Evolutionary conservation across 225 moss, liverwort and hornwort species (phyloP).

Genomic region (Physcomitrium patens): DNA sequence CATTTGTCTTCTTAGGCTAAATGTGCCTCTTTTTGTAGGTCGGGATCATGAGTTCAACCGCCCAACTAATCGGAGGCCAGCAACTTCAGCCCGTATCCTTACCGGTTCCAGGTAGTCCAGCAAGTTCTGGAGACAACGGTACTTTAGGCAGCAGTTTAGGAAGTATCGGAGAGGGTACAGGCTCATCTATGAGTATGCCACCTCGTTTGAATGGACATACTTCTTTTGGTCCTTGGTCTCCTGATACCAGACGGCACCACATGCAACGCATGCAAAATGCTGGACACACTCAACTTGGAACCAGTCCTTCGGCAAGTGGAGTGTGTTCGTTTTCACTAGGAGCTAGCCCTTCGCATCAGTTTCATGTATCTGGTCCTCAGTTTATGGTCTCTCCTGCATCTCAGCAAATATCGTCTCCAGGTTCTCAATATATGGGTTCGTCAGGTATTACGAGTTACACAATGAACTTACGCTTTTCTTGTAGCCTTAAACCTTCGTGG

Average conservation of each 20-base stretch:
- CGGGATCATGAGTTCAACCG: constrained; percentile 38
- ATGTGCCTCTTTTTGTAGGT: constrained; percentile 36
- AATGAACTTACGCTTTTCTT: background rate
- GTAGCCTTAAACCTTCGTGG: background rate
- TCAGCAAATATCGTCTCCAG: constrained; percentile 46
- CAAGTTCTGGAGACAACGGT: constrained; percentile 68
- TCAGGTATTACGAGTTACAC: constrained; percentile 40
- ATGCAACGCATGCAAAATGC: constrained; percentile 33
- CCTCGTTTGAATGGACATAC: constrained; percentile 60
- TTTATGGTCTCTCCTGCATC: constrained; percentile 49
- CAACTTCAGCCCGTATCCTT: constrained; percentile 49
- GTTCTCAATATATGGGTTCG: constrained; percentile 45
- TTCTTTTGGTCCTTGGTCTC: constrained; percentile 41
- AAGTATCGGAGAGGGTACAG: constrained; percentile 62
- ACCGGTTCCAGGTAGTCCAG: constrained; percentile 55
- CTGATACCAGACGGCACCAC: constrained; percentile 39
- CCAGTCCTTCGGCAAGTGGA: constrained; percentile 44
- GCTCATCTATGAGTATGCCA: constrained; percentile 65
- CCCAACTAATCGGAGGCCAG: constrained; percentile 42
- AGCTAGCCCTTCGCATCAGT: constrained; percentile 46
- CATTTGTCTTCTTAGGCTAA: background rate
- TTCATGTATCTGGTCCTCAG: constrained; percentile 35
- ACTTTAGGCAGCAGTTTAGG: constrained; percentile 82
- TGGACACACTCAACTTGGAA: constrained; percentile 47
- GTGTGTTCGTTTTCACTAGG: constrained; percentile 42